Base-by-base conservation (phyloP, 345 rosid species). In the Sisymbrium irio region DNA sequence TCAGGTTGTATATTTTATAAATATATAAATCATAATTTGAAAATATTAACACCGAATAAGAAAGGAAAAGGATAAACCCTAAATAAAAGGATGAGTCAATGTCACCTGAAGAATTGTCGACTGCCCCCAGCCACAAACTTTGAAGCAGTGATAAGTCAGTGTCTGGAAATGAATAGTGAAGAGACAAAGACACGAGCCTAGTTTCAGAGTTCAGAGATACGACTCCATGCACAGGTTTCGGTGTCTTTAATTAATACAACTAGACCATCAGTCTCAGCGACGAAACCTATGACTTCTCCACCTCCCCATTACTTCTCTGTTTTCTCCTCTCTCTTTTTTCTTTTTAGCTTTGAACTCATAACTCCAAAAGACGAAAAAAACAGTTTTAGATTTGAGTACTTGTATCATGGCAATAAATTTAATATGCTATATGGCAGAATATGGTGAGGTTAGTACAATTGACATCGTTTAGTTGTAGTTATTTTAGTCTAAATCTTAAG, bases 71-170 rank as follows among this genome's bases (percentile, higher is more conserved):
- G 13, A 28, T 5, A 58, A 37, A 61, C 20, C 37, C 25, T 46
- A 70, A 60, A 60, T 37, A 25, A 33, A 45, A 55, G 51, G 65
- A 76, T 61, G 75, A 65, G 79, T 53, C 69, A 76, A 51, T 69
- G 79, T 76, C 79, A 69, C 75, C 69, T 76, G 79, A 69, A 68
- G 65, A 50, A 67, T 59, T 75, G 73, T 67, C 75, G 75, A 59
- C 33, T 44, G 58, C 50, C 75, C 75, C 75, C 37, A 76, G 45
- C 71, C 75, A 50, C 10, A 18, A 47, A 47, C 27, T 47, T 47
- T 47, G 53, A 49, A 73, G 71, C 50, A 19, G 35, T 69, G 70
- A 60, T 17, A 67, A 53, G 74, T 60, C 75, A 76, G 20, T 63
- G 70, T 69, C 75, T 61, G 11, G 19, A 62, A 76, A 53, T 74